Evolutionary conservation across 2,329 filamentous ascomycete species (phyloP), one percentile per base, ranked within the genome.

Genomic region (Aspergillus cejpii): DNA sequence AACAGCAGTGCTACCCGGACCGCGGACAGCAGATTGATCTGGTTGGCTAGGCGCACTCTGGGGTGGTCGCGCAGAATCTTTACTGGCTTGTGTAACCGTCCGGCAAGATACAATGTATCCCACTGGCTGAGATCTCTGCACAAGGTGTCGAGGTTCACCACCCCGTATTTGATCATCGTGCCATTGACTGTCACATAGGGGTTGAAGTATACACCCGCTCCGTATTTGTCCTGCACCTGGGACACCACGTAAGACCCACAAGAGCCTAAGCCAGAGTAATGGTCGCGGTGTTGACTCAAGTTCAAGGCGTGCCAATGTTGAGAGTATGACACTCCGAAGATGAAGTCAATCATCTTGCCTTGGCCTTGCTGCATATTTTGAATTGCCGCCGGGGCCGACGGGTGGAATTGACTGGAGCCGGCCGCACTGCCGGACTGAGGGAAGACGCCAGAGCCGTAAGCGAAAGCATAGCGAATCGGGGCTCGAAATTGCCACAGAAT

Each of bases 251-350:
- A 90, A 1, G 90, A 97, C 1, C 91, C 91, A 15, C 96, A 69
- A 11, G 81, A 84, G 1, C 86, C 87, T 15, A 98, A 73, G 8
- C 79, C 83, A 1, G 91, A 97, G 70, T 98, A 98, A 67, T 98
- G 92, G 58, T 94, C 78, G 6, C 87, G 84, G 62, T 98, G 85
- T 64, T 96, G 85, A 53, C 78, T 76, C 14, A 98, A 74, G 60
- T 98, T 98, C 49, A 98, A 75, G 26, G 85, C 90, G 69, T 98
- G 92, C 87, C 91, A 98, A 69, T 98, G 92, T 63, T 98, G 86
- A 1, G 86, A 88, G 66, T 94, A 87, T 1, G 87, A 87, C 8
- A 97, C 91, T 20, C 91, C 92, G 63, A 98, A 92, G 55, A 98
- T 94, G 64, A 98, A 95, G 69, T 98, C 92, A 52, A 98, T 94